Conservation (phyloP, 2,329 filamentous ascomycete species). For the Aspergillus glaucus region DNA sequence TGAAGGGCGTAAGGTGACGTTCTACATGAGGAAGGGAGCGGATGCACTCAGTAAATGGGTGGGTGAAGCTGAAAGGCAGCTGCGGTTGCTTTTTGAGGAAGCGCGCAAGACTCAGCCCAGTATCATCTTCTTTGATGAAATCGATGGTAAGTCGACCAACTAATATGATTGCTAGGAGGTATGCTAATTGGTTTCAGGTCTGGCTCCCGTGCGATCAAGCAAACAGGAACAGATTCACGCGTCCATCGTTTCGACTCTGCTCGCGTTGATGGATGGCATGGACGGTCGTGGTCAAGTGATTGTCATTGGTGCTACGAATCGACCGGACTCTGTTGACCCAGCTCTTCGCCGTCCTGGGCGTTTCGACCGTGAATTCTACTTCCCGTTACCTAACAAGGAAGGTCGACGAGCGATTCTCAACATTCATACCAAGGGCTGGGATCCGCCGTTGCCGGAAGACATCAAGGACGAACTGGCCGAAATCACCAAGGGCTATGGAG, state of each 20-base stretch:
- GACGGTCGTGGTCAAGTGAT: conserved; percentile 97
- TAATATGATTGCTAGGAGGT: not conserved
- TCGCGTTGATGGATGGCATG: conserved; percentile 96
- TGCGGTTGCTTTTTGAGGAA: conserved; percentile 90
- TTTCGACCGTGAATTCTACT: conserved; percentile 97
- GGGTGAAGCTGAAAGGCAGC: conserved; percentile 91
- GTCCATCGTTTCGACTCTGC: conserved; percentile 89
- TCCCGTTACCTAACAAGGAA: conserved; percentile 77
- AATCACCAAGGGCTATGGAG: conserved; percentile 91
- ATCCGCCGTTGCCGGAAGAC: conserved; percentile 61
- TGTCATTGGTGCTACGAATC: conserved; percentile 96
- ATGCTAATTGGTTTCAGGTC: conserved; percentile 27
- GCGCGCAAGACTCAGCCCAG: conserved; percentile 92
- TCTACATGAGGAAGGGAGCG: conserved; percentile 98
- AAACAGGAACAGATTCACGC: conserved; percentile 99
- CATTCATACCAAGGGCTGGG: conserved; percentile 94
- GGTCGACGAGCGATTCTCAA: conserved; percentile 81
- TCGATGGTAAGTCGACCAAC: conserved; percentile 60
- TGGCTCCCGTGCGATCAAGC: conserved; percentile 91
- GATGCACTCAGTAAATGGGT: conserved; percentile 99
- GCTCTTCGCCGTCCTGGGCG: conserved; percentile 89
- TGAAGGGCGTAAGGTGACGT: conserved; percentile 89
- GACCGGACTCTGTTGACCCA: conserved; percentile 92
- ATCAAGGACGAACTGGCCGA: conserved; percentile 80
- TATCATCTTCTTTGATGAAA: conserved; percentile 99